Percentiles rank a stretch among this genome's conserved stretches.
Evolutionary conservation across 1,284 basidiomycete species (phyloP).

Genomic region (Leccinum ponderosum): DNA sequence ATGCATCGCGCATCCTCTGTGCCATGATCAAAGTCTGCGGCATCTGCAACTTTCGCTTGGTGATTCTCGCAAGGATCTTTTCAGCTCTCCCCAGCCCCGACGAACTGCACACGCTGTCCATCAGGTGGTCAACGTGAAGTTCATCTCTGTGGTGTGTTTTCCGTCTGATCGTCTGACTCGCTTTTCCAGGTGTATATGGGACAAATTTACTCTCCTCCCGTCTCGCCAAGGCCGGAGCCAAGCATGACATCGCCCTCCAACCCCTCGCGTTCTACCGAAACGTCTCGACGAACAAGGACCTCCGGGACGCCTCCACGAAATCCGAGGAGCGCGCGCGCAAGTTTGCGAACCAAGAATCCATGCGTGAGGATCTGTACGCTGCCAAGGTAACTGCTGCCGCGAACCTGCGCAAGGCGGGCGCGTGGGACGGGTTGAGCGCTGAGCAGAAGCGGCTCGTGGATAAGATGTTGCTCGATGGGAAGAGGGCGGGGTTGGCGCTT

Average conservation of each 20-base stretch:
- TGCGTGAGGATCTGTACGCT: constrained; percentile 76
- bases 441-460: constrained; percentile 76
- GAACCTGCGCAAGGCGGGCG: constrained; percentile 59
- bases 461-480: constrained; percentile 77
- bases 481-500: constrained; percentile 72
- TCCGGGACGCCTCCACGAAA: constrained; percentile 74
- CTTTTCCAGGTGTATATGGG: too few relatives aligned
- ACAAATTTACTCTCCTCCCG: too few relatives aligned
- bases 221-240: constrained; percentile 61
- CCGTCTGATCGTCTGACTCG: too few relatives aligned
- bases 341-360: constrained; percentile 68
- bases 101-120: too few relatives aligned
- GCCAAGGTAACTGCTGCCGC: constrained; percentile 69
- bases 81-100: too few relatives aligned
- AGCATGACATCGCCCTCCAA: constrained; percentile 51
- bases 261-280: constrained; percentile 79
- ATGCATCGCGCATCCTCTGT: too few relatives aligned
- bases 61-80: too few relatives aligned
- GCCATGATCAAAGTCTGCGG: too few relatives aligned
- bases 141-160: too few relatives aligned
- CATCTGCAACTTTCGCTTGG: too few relatives aligned
- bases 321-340: constrained; percentile 69
- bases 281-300: constrained; percentile 66
- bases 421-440: constrained; percentile 55
- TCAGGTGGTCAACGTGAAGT: too few relatives aligned